phyloP scores from a whole-genome alignment of 441 rosid genomes.

The Populus hybrid region DNA sequence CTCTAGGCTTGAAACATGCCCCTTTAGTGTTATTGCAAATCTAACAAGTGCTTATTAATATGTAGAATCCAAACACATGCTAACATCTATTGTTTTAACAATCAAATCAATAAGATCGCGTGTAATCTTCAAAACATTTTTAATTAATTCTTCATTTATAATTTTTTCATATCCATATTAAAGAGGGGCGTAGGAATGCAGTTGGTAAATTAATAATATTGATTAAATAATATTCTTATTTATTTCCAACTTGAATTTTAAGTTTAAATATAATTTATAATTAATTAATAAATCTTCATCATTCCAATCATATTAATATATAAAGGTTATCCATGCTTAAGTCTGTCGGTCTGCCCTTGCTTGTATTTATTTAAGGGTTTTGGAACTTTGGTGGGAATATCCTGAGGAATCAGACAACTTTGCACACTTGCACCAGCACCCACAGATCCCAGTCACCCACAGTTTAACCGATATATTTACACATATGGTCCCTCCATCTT shows the following conservation, averaged over 20 bases:
- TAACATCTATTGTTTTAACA: not conserved
- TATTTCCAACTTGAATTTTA: too few relatives aligned
- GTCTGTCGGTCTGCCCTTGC: not conserved
- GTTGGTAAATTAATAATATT: too few relatives aligned
- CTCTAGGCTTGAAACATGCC: conserved; percentile 7
- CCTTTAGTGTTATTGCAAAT: not conserved
- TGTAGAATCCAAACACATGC: not conserved
- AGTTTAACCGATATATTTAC: not conserved
- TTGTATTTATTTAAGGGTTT: not conserved
- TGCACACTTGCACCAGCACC: not conserved
- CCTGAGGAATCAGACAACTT: not conserved
- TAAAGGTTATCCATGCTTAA: too few relatives aligned
- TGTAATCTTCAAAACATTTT: not conserved
- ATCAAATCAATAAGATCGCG: not conserved
- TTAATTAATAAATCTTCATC: too few relatives aligned
- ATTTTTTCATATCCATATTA: not conserved
- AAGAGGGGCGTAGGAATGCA: too few relatives aligned
- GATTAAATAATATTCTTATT: too few relatives aligned
- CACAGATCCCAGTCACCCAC: not conserved
- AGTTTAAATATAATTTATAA: too few relatives aligned
- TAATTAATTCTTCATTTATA: not conserved
- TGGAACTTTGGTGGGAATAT: not conserved
- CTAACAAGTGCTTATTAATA: too few relatives aligned
- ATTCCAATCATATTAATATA: too few relatives aligned
- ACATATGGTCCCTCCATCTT: not conserved